A percentile compares a stretch with the other conserved stretches of the same genome.
These are phyloP conservation scores for Ascochyta lentis DNA, from an alignment of 2,329 filamentous ascomycete species.

Conservation along the genomic window DNA sequence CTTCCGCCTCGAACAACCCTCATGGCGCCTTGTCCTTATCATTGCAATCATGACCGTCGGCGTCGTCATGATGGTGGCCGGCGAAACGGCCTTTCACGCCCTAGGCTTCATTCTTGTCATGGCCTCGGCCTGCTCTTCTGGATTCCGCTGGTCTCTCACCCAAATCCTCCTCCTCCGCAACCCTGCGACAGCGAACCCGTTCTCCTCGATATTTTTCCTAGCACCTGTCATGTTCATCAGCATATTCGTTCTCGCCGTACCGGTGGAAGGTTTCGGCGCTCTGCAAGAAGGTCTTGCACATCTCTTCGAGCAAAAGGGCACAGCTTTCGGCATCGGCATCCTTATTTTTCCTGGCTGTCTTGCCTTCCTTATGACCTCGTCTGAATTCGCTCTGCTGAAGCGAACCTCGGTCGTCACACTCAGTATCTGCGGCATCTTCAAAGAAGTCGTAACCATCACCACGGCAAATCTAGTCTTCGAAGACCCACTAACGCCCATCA, in stretches of 20 bases:
- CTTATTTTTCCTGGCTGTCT: conserved; percentile 88
- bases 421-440: conserved; percentile 97
- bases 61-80: conserved; percentile 97
- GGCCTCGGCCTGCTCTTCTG: conserved; percentile 90
- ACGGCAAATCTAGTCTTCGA: conserved; percentile 88
- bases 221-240: conserved; percentile 94
- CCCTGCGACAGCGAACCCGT: conserved; percentile 93
- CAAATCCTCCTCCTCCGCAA: conserved; percentile 94
- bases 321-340: conserved; percentile 70
- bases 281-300: conserved; percentile 70
- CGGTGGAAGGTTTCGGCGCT: conserved; percentile 78
- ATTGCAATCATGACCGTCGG: conserved; percentile 91
- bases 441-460: conserved; percentile 95
- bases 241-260: conserved; percentile 79
- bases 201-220: conserved; percentile 97
- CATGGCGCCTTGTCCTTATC: conserved; percentile 82
- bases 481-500: conserved; percentile 85
- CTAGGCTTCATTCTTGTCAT: conserved; percentile 93
- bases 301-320: conserved; percentile 73
- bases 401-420: conserved; percentile 95
- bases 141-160: conserved; percentile 97
- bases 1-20: conserved; percentile 88
- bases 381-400: conserved; percentile 93
- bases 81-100: conserved; percentile 86
- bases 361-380: conserved; percentile 95